Conservation (phyloP, 2,329 filamentous ascomycete genomes). For the Pseudocercospora musae region DNA sequence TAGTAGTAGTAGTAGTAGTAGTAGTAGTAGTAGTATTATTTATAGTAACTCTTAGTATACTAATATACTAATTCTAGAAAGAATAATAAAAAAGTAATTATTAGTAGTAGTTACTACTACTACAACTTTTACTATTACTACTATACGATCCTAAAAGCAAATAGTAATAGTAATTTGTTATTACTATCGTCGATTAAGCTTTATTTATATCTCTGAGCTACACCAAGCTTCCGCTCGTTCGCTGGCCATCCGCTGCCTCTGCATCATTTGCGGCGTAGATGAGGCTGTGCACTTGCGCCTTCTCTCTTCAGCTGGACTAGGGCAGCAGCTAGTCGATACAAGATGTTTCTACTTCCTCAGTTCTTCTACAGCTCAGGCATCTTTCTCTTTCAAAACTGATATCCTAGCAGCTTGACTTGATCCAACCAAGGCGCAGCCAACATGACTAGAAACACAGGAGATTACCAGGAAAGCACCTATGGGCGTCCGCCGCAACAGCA, state of each 20-base stretch:
- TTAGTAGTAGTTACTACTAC: too few species aligned
- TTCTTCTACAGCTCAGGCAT: background rate
- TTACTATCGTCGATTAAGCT: too few species aligned
- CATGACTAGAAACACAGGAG: constrained; percentile 22
- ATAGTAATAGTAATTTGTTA: too few species aligned
- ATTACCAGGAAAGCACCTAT: constrained; percentile 13
- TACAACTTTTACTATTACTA: too few species aligned
- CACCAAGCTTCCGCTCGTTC: constrained; percentile 1
- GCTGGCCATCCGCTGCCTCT: constrained; percentile 16
- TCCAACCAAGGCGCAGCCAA: background rate
- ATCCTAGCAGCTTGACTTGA: background rate
- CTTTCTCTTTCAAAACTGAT: background rate
- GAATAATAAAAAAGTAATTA: too few species aligned
- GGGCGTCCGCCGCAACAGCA: constrained; percentile 18
- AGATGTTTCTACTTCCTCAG: background rate
- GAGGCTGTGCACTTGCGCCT: constrained; percentile 18
- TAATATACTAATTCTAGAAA: too few species aligned
- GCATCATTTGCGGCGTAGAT: constrained; percentile 57
- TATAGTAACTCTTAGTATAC: too few species aligned
- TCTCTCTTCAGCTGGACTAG: constrained; percentile 2
- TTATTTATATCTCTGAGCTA: too few species aligned
- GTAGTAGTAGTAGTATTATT: too few species aligned
- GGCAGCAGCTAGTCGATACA: constrained; percentile 2
- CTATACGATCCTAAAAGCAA: too few species aligned
- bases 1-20: too few species aligned